A percentile compares a stretch with the other conserved stretches of the same genome.
phyloP scores from a whole-genome alignment of 2,329 filamentous ascomycete species.

The Aspergillus transmontanensis region DNA sequence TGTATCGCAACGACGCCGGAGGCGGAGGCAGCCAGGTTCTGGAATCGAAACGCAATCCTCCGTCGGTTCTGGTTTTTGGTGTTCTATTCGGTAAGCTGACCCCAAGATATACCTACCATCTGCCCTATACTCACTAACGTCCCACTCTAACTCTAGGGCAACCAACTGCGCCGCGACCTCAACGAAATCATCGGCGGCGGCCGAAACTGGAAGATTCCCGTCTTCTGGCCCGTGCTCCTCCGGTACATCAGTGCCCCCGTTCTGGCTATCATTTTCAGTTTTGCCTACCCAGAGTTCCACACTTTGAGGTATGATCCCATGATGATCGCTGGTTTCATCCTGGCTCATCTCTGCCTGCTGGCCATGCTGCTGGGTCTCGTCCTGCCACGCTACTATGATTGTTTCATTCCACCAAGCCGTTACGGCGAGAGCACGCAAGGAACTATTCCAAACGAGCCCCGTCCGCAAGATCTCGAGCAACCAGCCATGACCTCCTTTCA shows the following conservation, averaged over 20 bases:
- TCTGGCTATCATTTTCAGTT: slow-evolving; percentile 55
- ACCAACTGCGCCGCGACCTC: slow-evolving; percentile 59
- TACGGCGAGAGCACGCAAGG: slow-evolving; percentile 45
- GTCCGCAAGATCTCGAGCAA: background rate
- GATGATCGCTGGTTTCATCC: slow-evolving; percentile 53
- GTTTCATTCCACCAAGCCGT: slow-evolving; percentile 53
- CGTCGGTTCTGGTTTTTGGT: slow-evolving; percentile 56
- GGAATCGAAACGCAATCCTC: slow-evolving; percentile 40
- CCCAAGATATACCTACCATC: background rate
- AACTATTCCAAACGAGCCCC: background rate
- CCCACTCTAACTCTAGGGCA: slow-evolving; percentile 43
- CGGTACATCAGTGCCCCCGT: slow-evolving; percentile 55
- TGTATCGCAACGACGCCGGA: slow-evolving; percentile 43
- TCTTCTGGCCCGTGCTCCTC: slow-evolving; percentile 54
- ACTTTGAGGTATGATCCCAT: slow-evolving; percentile 53
- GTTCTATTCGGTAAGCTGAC: slow-evolving; percentile 59
- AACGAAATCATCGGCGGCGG: slow-evolving; percentile 57
- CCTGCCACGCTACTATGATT: slow-evolving; percentile 57
- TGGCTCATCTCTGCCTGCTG: slow-evolving; percentile 52
- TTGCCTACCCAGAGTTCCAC: slow-evolving; percentile 56
- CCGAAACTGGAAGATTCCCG: slow-evolving; percentile 60
- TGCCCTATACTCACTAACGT: slow-evolving; percentile 3
- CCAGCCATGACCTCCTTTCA: background rate
- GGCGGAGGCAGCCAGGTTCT: slow-evolving; percentile 46
- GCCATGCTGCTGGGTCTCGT: slow-evolving; percentile 53